Base-by-base conservation (phyloP, 805 yeast genomes). In the Ogataea nitratoaversa region DNA sequence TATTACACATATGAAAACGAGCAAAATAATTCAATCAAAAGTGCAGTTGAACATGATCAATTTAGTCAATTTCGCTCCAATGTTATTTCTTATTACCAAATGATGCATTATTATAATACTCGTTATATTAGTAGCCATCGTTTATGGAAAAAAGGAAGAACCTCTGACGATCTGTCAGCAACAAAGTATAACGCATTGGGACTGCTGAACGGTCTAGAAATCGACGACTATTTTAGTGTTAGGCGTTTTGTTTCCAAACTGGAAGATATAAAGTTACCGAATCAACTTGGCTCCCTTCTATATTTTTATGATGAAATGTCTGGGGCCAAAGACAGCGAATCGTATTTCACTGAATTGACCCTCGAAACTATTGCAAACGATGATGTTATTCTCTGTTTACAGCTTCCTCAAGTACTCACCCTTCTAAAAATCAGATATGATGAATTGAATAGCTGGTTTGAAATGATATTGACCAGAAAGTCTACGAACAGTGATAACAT, bases 221-320 rank as follows among this genome's bases (percentile, higher is more conserved):
- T 42, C 12, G 34, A 24, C 8, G 42, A 46, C 13, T 49, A 53
- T 18, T 44, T 49, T 18, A 39, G 50, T 6, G n/a, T 46, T 3
- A 23, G 34, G 9, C 25, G 42, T 8, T 53, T 36, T 24, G 27
- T 49, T 12, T 18, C 24, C 14, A 36, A 46, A 8, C 9, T 54
- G 13, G 48, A 47, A 4, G 17, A 17, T 7, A 33, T 34, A 24
- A 29, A 33, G 18, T 16, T 43, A 2, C 51, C 55, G 1, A 34
- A n/a, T 1, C 54, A 54, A 30, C 20, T 52, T 11, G 55, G 55
- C 4, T 32, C 49, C 0, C 31, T 52, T 13, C 18, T 54, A 3
- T 41, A 34, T 17, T 47, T 45, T 17, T 34, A 50, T 2, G 38
- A 43, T 29, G 47, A 49, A 3, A 12, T 41, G 9, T 31, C 44